Percentiles rank a stretch among this genome's conserved stretches.
phyloP scores from a whole-genome alignment of 768 basidiomycete species.

The Leccinellum albellum region DNA sequence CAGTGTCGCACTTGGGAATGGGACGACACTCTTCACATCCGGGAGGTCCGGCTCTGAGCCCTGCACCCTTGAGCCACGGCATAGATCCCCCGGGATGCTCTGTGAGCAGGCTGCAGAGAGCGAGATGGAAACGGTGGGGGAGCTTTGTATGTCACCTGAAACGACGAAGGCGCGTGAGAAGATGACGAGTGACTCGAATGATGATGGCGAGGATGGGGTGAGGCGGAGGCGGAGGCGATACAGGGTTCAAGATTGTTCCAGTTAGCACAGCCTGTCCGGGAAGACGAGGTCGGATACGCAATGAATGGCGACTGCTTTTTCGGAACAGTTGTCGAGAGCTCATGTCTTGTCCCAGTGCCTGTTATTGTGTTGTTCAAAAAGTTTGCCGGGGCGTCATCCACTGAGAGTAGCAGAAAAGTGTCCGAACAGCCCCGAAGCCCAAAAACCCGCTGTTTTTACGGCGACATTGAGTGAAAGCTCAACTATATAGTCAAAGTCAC shows the following conservation, averaged over 20 bases:
- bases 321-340: no score
- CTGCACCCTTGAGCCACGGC: conserved; percentile 1
- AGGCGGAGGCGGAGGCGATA: not conserved
- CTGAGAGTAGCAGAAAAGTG: no score
- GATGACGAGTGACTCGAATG: not conserved
- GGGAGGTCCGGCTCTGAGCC: conserved; percentile 22
- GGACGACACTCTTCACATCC: conserved; percentile 32
- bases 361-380: no score
- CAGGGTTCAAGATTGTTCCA: conserved; percentile 7
- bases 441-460: no score
- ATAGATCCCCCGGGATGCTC: not conserved
- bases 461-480: no score
- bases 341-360: no score
- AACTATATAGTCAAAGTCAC: no score
- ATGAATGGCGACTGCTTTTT: no score
- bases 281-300: conserved; percentile 20
- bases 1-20: conserved; percentile 34
- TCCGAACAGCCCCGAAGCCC: no score
- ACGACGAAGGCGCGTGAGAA: conserved; percentile 14
- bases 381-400: no score
- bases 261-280: conserved; percentile 9
- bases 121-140: conserved; percentile 37
- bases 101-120: conserved; percentile 34
- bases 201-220: conserved; percentile 6
- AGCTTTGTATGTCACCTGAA: conserved; percentile 29